Evolutionary conservation across 139 green algal species (phyloP), one percentile per base, ranked within the genome.

Genomic region (Monoraphidium neglectum): DNA sequence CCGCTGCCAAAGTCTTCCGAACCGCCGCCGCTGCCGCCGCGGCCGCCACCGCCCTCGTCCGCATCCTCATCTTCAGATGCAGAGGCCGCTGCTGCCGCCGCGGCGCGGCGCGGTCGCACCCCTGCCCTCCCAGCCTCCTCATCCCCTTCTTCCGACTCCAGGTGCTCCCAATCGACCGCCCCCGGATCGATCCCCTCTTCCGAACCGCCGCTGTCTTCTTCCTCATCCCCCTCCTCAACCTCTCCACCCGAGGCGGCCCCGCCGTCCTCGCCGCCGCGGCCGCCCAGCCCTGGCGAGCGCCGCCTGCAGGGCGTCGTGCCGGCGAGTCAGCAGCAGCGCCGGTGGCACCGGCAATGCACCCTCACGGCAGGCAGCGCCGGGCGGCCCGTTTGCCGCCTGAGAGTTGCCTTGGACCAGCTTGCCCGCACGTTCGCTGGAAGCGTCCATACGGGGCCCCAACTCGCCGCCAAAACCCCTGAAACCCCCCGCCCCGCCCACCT

Each of bases 181-280:
- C 56, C 56, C 6, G n/a, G 26, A 6, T 30, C n/a, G 56, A 63
- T 32, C 12, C n/a, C 56, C 26, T 30, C 24, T 6, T 30, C 56
- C 56, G 56, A 63, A 5, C 26, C 49, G 49, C 49, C 49, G 49
- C 49, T 18, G 49, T 18, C 49, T 1, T 65, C 61, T 38, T 62
- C 51, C 6, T 65, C 61, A 24, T 70, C 43, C 43, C 23, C 61
- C 21, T 10, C 6, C n/a, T 53, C 47, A 5, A 15, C 61, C 30
- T 8, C 43, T 51, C 8, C 43, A 8, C 8, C 43, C 43, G 23
- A 38, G 47, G 4, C 33, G 18, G 15, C 46, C 21, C 28, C 63
- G 32, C 54, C 73, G 28, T 68, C 47, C 21, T 46, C 37, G 63
- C 63, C 54, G 56, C 56, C n/a, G 56, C 56, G 5, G 56, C 56